These are phyloP conservation scores for Klebsormidium nitens DNA, from an alignment of 139 green algal genomes.

Conservation along the genomic window DNA sequence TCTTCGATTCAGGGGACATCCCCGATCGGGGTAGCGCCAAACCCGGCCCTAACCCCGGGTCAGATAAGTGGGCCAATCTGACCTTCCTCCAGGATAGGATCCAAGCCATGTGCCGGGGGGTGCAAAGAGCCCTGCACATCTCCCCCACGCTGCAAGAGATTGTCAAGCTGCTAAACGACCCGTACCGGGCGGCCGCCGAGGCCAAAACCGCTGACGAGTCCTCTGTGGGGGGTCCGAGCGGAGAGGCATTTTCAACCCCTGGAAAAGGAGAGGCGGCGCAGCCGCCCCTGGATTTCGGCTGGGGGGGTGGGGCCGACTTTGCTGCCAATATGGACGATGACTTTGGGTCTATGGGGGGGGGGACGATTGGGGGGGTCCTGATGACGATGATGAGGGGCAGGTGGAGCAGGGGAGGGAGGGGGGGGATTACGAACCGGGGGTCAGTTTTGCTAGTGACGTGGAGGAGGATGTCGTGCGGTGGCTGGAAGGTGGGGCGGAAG, in stretches of 20 bases:
- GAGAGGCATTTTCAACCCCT: too few species aligned
- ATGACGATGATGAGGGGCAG: slow-evolving; percentile 3
- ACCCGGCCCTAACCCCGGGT: too few species aligned
- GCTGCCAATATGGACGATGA: slow-evolving; percentile 53
- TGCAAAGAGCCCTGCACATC: too few species aligned
- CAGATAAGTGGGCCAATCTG: too few species aligned
- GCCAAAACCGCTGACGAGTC: neutral
- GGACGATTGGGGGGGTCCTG: neutral
- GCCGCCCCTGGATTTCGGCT: neutral
- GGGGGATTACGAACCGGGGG: slow-evolving; percentile 9
- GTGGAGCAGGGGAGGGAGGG: neutral
- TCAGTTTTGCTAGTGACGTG: neutral
- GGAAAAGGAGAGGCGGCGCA: too few species aligned
- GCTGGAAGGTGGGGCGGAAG: slow-evolving; percentile 3
- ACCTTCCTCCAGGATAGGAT: too few species aligned
- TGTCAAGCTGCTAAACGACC: slow-evolving; percentile 1
- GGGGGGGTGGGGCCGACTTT: slow-evolving; percentile 31
- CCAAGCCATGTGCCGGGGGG: too few species aligned
- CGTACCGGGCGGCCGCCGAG: neutral
- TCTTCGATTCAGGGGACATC: slow-evolving; percentile 72
- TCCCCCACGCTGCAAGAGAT: slow-evolving; percentile 29
- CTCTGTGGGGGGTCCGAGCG: too few species aligned
- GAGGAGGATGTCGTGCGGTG: neutral
- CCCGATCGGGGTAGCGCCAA: slow-evolving; percentile 36
- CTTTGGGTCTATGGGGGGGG: neutral